Evolutionary conservation across 345 rosid species (phyloP), one percentile per base, ranked within the genome.

Genomic region (Acer campestre): DNA sequence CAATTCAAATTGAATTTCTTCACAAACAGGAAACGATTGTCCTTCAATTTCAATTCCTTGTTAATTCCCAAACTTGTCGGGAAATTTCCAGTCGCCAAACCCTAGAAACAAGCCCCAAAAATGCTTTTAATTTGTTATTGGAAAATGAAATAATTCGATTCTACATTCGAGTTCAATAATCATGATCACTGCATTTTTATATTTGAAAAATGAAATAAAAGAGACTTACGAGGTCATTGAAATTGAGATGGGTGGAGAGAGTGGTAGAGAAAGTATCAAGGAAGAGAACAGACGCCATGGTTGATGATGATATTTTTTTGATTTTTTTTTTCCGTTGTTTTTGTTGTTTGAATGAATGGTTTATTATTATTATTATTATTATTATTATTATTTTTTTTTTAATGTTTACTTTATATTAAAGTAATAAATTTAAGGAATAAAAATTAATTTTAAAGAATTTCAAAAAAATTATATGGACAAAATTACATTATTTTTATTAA

Each of bases 1-100:
- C 97, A 90, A 66, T 76, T 79, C 22, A 89, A 72, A 75, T 82
- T 84, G 70, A 88, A 77, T 31, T 70, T 82, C 59, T 78, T 84
- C 8, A 79, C 66, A 49, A 73, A 75, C 18, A 48, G 67, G 69
- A 82, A n/a, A n/a, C n/a, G n/a, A n/a, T n/a, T 86, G 7, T 78
- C 85, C 77, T 27, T 58, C 17, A 75, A 80, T 81, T 63, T 27
- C 64, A 44, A 63, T 67, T 81, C 71, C 78, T 76, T 83, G 53
- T 77, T 67, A 65, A 88, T 61, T 67, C 77, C 80, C 53, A 81
- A 68, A 77, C 73, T 77, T 59, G 46, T 23, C 0, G 82, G 75
- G 31, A 70, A 56, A 53, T 70, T 80, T 65, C 69, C 75, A 70
- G 69, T 46, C 58, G 51, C 3, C 14, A 68, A 76, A 73, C 76